A percentile compares a stretch with the other conserved stretches of the same genome.
Conservation (phyloP, 2,329 filamentous ascomycete species). For the Colletotrichum sp. region DNA sequence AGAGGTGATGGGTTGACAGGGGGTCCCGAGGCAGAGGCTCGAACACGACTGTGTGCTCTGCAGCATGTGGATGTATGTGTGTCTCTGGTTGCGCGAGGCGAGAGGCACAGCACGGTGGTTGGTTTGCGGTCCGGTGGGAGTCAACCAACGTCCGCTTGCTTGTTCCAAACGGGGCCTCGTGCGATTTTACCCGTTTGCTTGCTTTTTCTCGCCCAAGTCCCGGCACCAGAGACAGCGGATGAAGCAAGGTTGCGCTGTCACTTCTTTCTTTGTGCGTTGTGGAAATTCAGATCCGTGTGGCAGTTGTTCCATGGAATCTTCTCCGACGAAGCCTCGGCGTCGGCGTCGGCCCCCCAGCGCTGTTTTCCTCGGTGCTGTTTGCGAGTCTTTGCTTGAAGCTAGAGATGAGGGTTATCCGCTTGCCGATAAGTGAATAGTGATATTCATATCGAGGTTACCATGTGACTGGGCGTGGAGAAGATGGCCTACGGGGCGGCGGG, state of each 20-base stretch:
- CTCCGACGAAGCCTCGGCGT: neutral
- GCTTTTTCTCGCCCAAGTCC: neutral
- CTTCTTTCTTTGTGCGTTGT: neutral
- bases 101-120: neutral
- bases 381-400: neutral
- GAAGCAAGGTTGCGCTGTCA: neutral
- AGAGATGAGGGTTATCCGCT: neutral
- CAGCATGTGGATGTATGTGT: neutral
- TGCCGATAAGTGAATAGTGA: slow-evolving; percentile 1
- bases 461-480: neutral
- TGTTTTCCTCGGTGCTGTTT: neutral
- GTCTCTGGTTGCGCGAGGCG: neutral
- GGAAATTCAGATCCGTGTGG: neutral
- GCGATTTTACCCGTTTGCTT: neutral
- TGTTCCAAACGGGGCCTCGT: neutral
- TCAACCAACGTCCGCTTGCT: neutral
- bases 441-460: neutral
- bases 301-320: neutral
- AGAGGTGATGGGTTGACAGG: neutral
- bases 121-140: neutral
- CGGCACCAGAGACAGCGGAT: neutral
- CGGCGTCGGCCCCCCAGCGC: neutral
- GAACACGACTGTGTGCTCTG: neutral
- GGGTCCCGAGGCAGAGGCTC: neutral
- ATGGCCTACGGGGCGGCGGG: neutral